Evolutionary conservation across 768 basidiomycete genomes (phyloP), one percentile per base, ranked within the genome.

Genomic region (Gelatoporia subvermispora): DNA sequence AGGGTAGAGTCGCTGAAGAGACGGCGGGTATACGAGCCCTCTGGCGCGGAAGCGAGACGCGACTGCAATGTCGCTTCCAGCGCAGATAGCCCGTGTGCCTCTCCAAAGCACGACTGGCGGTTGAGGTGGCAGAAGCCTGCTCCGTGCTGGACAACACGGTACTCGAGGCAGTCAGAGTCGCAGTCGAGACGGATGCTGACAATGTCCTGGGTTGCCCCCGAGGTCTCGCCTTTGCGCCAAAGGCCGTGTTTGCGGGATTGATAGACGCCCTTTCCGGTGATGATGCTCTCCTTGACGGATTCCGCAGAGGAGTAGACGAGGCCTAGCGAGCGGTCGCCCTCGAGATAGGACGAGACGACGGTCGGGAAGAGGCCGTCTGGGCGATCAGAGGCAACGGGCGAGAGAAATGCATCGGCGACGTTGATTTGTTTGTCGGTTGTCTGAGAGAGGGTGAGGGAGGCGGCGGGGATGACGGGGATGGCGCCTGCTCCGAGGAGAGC

Each of bases 161-260:
- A 95, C 64, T 96, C 85, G 50, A 99, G 75, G 39, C 90, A 81
- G 67, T 99, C 96, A 2, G 78, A 78, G 68, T 99, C 96, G 65
- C 96, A 99, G 66, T 99, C 96, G 18, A 82, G 63, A 23, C 82
- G 79, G 59, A 99, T 91, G 57, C 78, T 76, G 24, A 91, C 69
- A 47, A 99, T 79, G 16, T 89, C 81, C 60, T 99, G 96, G 3
- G 87, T 90, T 15, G 95, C 87, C 13, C 95, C 95, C 15, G 92
- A 94, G 0, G 93, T 94, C 69, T 92, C 94, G 15, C 96, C 96
- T 64, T 99, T 99, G 43, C 88, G 74, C 96, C 96, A 99, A 25
- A 98, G 71, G 15, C 94, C 94, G 60, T 95, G 91, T 63, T 90
- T 93, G 51, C 96, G 82, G 17, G 94, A 97, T 63, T 97, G 93